These are phyloP conservation scores for Murraya koenigii DNA, from an alignment of 345 rosid genomes.

Conservation along the genomic window DNA sequence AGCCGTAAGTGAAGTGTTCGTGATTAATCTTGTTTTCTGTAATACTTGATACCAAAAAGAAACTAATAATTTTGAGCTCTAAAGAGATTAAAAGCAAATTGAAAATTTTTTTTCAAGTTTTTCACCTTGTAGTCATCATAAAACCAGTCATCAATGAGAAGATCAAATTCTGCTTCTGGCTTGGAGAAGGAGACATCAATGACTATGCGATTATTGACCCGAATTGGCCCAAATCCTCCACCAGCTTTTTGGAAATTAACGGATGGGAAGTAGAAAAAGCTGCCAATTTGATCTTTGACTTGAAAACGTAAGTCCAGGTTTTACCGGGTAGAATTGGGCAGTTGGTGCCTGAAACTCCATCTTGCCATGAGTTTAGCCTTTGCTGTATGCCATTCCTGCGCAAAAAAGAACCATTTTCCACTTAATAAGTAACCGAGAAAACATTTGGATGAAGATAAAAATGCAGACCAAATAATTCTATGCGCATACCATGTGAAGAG, in stretches of 20 bases:
- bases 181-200: constrained; percentile 43
- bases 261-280: constrained; percentile 58
- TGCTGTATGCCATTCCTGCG: constrained; percentile 58
- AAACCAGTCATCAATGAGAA: constrained; percentile 58
- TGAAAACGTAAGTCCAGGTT: constrained; percentile 58
- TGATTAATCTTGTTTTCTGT: constrained; percentile 28
- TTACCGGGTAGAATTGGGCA: constrained; percentile 52
- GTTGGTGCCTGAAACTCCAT: constrained; percentile 64
- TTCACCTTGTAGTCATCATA: constrained; percentile 31
- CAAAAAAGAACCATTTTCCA: neutral
- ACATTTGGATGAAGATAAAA: neutral
- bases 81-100: neutral
- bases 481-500: constrained; percentile 57
- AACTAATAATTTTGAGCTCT: neutral
- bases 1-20: constrained; percentile 3
- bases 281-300: constrained; percentile 63
- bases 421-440: neutral
- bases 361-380: constrained; percentile 65
- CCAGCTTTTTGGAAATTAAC: constrained; percentile 51
- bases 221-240: constrained; percentile 51
- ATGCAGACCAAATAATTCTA: no score
- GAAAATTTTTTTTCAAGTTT: neutral
- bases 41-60: neutral
- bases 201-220: constrained; percentile 43
- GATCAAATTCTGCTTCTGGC: constrained; percentile 58